phyloP scores from a whole-genome alignment of 2,329 filamentous ascomycete species.

The Apiospora rasikravindrae region DNA sequence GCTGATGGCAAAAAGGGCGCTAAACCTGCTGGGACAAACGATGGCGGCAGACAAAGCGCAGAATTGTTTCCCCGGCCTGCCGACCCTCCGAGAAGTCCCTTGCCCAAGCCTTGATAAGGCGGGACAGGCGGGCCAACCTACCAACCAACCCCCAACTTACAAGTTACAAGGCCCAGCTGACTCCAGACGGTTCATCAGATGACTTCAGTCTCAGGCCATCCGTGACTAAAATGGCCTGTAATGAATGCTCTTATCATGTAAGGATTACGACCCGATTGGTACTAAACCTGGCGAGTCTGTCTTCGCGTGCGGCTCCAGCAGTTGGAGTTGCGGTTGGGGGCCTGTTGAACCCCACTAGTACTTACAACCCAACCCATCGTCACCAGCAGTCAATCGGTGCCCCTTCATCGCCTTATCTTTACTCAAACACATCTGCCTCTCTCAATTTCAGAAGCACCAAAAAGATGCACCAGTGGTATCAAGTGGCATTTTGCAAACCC shows the following conservation, averaged over 20 bases:
- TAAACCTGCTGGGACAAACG: slow-evolving; percentile 2
- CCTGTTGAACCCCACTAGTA: not conserved
- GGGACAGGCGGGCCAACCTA: not conserved
- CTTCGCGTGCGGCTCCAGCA: not conserved
- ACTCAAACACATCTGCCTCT: not conserved
- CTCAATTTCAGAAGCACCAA: not conserved
- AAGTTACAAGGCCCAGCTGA: not conserved
- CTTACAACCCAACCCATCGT: not conserved
- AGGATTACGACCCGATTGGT: not conserved
- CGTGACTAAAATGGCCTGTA: not conserved
- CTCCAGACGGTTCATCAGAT: not conserved
- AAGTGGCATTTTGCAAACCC: not conserved
- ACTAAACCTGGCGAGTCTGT: not conserved
- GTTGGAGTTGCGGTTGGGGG: not conserved
- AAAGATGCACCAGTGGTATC: not conserved
- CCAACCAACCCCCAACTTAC: not conserved
- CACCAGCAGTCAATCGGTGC: not conserved
- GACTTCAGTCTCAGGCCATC: not conserved
- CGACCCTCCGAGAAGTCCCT: slow-evolving; percentile 11
- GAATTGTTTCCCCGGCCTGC: slow-evolving; percentile 11
- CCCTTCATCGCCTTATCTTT: not conserved
- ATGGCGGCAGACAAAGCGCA: slow-evolving; percentile 1
- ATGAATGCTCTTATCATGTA: not conserved
- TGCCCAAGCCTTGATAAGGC: not conserved
- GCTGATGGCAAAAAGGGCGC: not conserved